These are phyloP conservation scores for Lippia alba DNA, from an alignment of 305 asterid species.

Conservation along the genomic window DNA sequence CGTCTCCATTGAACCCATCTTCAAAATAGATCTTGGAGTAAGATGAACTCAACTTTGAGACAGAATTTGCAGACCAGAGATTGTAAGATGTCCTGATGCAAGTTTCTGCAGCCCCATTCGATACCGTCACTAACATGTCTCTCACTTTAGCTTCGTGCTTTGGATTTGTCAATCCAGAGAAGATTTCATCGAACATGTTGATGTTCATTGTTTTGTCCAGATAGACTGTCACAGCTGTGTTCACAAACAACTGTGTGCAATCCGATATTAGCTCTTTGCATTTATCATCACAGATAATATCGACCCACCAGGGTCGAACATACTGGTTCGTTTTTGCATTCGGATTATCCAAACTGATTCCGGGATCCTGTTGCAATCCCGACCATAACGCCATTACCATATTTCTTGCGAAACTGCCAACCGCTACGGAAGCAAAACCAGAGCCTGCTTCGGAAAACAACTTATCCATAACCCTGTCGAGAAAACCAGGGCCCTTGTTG, in stretches of 20 bases:
- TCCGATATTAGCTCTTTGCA: slow-evolving; percentile 60
- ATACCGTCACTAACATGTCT: slow-evolving; percentile 53
- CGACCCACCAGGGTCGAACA: slow-evolving; percentile 44
- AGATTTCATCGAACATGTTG: slow-evolving; percentile 60
- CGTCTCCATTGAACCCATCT: slow-evolving; percentile 24
- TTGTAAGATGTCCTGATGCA: slow-evolving; percentile 60
- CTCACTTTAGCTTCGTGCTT: slow-evolving; percentile 60
- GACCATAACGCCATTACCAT: slow-evolving; percentile 54
- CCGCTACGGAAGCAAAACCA: slow-evolving; percentile 72
- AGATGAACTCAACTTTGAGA: slow-evolving; percentile 20
- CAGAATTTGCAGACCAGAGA: slow-evolving; percentile 37
- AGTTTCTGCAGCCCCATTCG: slow-evolving; percentile 70
- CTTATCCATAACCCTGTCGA: slow-evolving; percentile 52
- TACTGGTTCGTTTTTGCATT: neutral
- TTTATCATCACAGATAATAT: slow-evolving; percentile 50
- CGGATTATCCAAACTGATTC: slow-evolving; percentile 5
- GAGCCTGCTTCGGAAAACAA: slow-evolving; percentile 67
- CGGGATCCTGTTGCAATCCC: slow-evolving; percentile 19
- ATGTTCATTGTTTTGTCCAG: slow-evolving; percentile 66
- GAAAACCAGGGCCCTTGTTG: slow-evolving; percentile 27
- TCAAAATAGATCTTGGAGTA: slow-evolving; percentile 35
- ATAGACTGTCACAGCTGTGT: slow-evolving; percentile 70
- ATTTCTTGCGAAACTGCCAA: slow-evolving; percentile 69
- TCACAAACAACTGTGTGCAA: slow-evolving; percentile 56
- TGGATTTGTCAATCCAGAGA: slow-evolving; percentile 70